Evolutionary conservation across 352 stramenopile genomes (phyloP).

Genomic region (Hyaloperonospora arabidopsidis): DNA sequence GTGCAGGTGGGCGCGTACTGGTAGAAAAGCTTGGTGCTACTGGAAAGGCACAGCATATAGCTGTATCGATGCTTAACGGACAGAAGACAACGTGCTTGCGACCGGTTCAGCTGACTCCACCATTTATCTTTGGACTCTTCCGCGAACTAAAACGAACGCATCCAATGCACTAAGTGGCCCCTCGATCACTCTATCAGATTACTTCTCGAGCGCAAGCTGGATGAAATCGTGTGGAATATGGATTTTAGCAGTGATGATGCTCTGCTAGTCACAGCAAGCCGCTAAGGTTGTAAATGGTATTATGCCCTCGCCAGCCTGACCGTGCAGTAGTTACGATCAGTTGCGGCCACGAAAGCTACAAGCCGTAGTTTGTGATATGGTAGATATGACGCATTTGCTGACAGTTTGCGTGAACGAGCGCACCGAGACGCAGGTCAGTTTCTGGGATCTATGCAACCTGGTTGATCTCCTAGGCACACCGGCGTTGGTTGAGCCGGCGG

Average conservation of each 20-base stretch:
- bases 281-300: constrained; percentile 67
- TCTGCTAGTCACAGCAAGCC: constrained; percentile 58
- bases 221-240: constrained; percentile 72
- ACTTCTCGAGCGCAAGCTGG: constrained; percentile 43
- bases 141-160: constrained; percentile 3
- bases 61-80: constrained; percentile 45
- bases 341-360: constrained; percentile 59
- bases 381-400: constrained; percentile 33
- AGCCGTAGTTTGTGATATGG: constrained; percentile 65
- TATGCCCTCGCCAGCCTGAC: constrained; percentile 45
- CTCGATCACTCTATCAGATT: constrained; percentile 28
- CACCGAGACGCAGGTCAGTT: constrained; percentile 58
- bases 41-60: neutral
- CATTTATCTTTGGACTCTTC: constrained; percentile 21
- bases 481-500: constrained; percentile 22
- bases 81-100: constrained; percentile 59
- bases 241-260: constrained; percentile 56
- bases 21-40: too few species aligned
- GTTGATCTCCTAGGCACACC: constrained; percentile 48
- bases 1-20: constrained; percentile 25
- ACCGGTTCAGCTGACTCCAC: too few species aligned
- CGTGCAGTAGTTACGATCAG: constrained; percentile 55
- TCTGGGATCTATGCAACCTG: constrained; percentile 69
- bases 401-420: constrained; percentile 51
- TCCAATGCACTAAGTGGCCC: constrained; percentile 8